Conservation (phyloP, 176 grass and related monocot genomes). For the Musa beccarii region DNA sequence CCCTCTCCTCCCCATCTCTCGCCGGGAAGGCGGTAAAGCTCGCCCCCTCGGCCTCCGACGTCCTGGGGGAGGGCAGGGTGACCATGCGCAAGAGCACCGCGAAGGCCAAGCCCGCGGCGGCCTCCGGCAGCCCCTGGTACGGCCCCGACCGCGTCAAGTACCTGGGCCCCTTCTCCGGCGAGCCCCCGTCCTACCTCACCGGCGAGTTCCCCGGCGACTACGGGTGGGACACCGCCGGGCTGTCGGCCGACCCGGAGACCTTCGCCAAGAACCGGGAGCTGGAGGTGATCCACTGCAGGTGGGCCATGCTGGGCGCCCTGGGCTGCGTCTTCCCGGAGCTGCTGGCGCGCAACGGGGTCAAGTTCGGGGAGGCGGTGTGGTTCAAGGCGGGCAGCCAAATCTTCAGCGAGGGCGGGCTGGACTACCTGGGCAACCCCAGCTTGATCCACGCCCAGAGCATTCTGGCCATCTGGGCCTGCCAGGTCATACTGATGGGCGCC, state of each 20-base stretch:
- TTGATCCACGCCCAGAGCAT: slow-evolving; percentile 3
- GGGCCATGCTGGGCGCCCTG: not conserved
- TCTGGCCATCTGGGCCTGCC: slow-evolving; percentile 6
- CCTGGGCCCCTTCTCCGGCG: slow-evolving; percentile 15
- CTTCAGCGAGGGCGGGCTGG: slow-evolving; percentile 2
- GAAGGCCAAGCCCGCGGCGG: not conserved
- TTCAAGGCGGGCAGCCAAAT: not conserved
- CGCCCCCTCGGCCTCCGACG: slow-evolving; percentile 3
- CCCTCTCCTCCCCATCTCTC: slow-evolving; percentile 11
- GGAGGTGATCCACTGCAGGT: slow-evolving; percentile 1
- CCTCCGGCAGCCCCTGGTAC: slow-evolving; percentile 16
- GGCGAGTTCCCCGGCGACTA: slow-evolving; percentile 16
- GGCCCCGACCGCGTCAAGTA: slow-evolving; percentile 20
- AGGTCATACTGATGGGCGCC: slow-evolving; percentile 60
- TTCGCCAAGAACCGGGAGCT: slow-evolving; percentile 20
- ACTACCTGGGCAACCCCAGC: slow-evolving; percentile 6
- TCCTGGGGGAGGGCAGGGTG: not conserved
- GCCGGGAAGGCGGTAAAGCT: slow-evolving; percentile 10
- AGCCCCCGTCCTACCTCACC: slow-evolving; percentile 13
- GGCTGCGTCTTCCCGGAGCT: slow-evolving; percentile 5
- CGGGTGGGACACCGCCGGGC: slow-evolving; percentile 15
- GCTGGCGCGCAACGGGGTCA: not conserved
- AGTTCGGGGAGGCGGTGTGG: not conserved
- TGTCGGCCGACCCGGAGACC: slow-evolving; percentile 17
- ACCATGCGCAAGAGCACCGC: slow-evolving; percentile 5